Evolutionary conservation across 2,329 filamentous ascomycete genomes (phyloP).

Genomic region (Ustulina deusta): DNA sequence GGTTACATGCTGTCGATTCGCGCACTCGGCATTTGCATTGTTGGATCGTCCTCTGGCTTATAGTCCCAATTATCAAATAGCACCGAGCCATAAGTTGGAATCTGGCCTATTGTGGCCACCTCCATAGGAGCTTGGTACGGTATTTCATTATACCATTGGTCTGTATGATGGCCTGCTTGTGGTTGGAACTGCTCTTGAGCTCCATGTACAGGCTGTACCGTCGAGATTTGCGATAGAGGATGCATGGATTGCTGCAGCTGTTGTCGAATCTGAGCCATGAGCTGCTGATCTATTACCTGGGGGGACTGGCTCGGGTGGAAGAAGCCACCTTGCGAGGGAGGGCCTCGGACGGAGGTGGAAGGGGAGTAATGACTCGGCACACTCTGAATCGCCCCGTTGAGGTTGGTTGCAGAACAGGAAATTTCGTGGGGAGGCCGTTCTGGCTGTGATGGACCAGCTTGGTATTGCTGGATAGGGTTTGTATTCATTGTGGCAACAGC

Average conservation of each 20-base stretch:
- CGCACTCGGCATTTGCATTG: constrained; percentile 70
- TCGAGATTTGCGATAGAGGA: constrained; percentile 43
- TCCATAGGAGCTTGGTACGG: constrained; percentile 70
- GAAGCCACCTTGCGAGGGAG: constrained; percentile 65
- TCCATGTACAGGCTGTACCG: constrained; percentile 43
- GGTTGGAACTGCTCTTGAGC: constrained; percentile 54
- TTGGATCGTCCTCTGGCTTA: constrained; percentile 69
- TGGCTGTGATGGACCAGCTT: constrained; percentile 63
- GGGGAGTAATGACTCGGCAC: constrained; percentile 71
- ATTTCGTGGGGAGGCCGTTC: constrained; percentile 63
- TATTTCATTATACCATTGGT: constrained; percentile 64
- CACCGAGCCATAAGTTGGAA: constrained; percentile 63
- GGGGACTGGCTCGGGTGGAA: constrained; percentile 63
- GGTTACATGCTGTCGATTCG: constrained; percentile 66
- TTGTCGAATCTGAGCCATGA: constrained; percentile 60
- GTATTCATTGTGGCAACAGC: constrained; percentile 72
- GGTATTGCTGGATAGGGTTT: constrained; percentile 63
- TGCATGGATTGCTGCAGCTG: constrained; percentile 51
- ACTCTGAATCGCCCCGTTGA: constrained; percentile 66
- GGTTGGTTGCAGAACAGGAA: constrained; percentile 61
- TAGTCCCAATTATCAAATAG: constrained; percentile 66
- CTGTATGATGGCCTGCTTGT: constrained; percentile 57
- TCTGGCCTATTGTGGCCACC: constrained; percentile 65
- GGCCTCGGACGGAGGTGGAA: constrained; percentile 62
- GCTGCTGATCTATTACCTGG: constrained; percentile 59